Evolutionary conservation across 371 early-diverging fungal species (phyloP), one percentile per base, ranked within the genome.

Genomic region (Lichtheimia corymbifera): DNA sequence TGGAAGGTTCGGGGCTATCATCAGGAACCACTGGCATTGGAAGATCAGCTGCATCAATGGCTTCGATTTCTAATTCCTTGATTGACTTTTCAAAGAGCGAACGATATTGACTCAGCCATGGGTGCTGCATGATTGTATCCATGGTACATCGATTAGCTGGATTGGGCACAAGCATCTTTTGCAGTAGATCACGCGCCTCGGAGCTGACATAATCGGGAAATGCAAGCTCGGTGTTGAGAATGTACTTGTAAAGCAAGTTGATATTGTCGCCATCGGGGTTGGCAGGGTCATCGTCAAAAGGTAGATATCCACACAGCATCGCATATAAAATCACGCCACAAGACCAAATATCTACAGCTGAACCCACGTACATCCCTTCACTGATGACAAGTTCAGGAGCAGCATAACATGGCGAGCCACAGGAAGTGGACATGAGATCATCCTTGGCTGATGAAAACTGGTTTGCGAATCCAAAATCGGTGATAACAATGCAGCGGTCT

Each of bases 391-490:
- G 83, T 73, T 99, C 99, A 2, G 99, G 99, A 4, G 99, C 97
- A 2, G 99, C 98, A 74, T 98, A 99, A 77, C 97, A 97, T 5
- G 99, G 99, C 28, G 95, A 94, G 7, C 99, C 99, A 72, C 99
- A 98, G 5, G 92, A 92, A 4, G 97, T 96, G 9, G 90, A 82
- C 88, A 97, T 89, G 51, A 97, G 79, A 63, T 92, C 91, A 58
- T 84, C 86, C 49, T 77, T 67, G 9, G 84, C 65, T 27, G 80
- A 83, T 50, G 86, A 73, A 62, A 93, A 95, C 71, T 94, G 90
- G 74, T 99, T 99, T 17, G 98, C 97, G 70, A 99, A 97, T 3
- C 99, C 99, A 88, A 99, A 99, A 69, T 99, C 99, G 5, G 97
- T 98, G 66, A 99, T 93, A 62, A 96, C 90, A 28, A 99, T 90